These are phyloP conservation scores for Sporisorium scitamineum DNA, from an alignment of 1,284 basidiomycete species.

Conservation along the genomic window DNA sequence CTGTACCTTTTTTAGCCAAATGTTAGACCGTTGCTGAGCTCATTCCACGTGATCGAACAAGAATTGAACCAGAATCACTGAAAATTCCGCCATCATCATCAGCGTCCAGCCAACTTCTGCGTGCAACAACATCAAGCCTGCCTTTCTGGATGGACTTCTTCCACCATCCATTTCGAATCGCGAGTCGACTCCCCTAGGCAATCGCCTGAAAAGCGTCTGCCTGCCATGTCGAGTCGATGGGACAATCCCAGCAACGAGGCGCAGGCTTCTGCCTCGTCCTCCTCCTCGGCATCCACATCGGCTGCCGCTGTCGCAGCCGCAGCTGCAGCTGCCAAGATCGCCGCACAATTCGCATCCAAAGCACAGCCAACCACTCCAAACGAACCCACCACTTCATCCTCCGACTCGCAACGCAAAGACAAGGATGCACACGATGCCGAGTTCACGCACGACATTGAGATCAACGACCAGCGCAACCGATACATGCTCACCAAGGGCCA, in stretches of 20 bases:
- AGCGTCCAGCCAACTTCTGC: slow-evolving; percentile 11
- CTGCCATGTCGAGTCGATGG: slow-evolving; percentile 66
- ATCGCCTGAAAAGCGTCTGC: slow-evolving; percentile 78
- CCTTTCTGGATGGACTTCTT: too few species aligned
- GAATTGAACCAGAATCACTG: background rate
- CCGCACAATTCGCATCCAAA: slow-evolving; percentile 55
- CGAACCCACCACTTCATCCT: slow-evolving; percentile 44
- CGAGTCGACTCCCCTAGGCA: too few species aligned
- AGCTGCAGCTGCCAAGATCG: slow-evolving; percentile 64
- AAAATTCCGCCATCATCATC: background rate
- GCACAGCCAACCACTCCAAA: slow-evolving; percentile 70
- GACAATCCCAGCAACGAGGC: slow-evolving; percentile 20
- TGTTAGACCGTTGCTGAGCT: slow-evolving; percentile 12
- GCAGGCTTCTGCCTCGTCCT: slow-evolving; percentile 39
- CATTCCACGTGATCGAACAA: slow-evolving; percentile 8
- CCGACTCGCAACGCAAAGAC: slow-evolving; percentile 72
- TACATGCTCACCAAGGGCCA: slow-evolving; percentile 94
- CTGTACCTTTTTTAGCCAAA: background rate
- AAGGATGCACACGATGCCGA: slow-evolving; percentile 81
- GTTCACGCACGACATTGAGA: slow-evolving; percentile 91
- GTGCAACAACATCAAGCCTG: too few species aligned
- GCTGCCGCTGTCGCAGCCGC: slow-evolving; percentile 43
- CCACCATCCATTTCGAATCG: background rate
- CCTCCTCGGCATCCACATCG: slow-evolving; percentile 11
- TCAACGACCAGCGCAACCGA: slow-evolving; percentile 95